Percentiles rank a stretch among this genome's conserved stretches.
These are phyloP conservation scores for Aegle marmelos DNA, from an alignment of 345 rosid genomes.

Conservation along the genomic window DNA sequence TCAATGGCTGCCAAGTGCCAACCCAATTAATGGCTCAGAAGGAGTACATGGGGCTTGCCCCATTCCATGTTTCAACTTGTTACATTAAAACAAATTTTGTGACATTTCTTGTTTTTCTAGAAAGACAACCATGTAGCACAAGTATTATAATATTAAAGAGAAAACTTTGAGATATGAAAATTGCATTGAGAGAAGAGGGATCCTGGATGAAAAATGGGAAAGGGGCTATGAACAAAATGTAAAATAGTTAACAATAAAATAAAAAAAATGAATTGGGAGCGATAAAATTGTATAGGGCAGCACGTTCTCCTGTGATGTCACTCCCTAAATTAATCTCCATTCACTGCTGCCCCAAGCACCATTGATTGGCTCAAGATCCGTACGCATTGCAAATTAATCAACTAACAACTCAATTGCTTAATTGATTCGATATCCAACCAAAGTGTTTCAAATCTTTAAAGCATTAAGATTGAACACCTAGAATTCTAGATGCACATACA, in stretches of 20 bases:
- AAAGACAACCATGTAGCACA: not conserved
- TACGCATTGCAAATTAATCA: not conserved
- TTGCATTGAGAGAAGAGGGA: slow-evolving; percentile 28
- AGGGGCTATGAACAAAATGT: not conserved
- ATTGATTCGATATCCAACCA: not conserved
- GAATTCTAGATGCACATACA: too few relatives aligned
- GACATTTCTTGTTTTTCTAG: not conserved
- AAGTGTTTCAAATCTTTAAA: not conserved
- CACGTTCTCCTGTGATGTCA: slow-evolving; percentile 5
- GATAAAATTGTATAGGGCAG: not conserved
- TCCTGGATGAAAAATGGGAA: slow-evolving; percentile 25
- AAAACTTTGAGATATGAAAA: not conserved
- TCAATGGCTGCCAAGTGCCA: not conserved
- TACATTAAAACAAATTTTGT: not conserved
- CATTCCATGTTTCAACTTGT: slow-evolving; percentile 3
- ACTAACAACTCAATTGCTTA: not conserved
- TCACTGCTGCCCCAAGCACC: not conserved
- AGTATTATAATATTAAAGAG: not conserved
- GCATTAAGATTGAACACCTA: not conserved
- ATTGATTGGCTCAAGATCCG: not conserved
- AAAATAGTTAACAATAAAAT: not conserved
- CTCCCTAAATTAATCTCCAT: not conserved
- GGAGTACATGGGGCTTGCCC: not conserved
- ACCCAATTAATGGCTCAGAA: not conserved
- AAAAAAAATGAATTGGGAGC: not conserved